These are phyloP conservation scores for Trichoderma sp. DNA, from an alignment of 2,329 filamentous ascomycete genomes.

Conservation along the genomic window DNA sequence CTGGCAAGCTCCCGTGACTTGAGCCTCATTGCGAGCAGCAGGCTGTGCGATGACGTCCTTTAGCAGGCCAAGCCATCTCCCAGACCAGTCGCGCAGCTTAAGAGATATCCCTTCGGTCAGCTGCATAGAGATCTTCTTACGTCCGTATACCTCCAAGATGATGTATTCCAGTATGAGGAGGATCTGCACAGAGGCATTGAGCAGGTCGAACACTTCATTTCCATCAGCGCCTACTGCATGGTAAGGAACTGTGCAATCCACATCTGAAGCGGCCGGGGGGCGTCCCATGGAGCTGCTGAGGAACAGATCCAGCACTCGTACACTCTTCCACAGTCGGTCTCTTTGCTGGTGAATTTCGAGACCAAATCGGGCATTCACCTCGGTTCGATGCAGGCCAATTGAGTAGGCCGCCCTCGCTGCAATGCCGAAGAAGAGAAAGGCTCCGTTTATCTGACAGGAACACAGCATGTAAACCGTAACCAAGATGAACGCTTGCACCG, in stretches of 20 bases:
- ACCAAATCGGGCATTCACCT: slow-evolving; percentile 52
- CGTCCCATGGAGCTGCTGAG: slow-evolving; percentile 53
- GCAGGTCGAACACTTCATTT: slow-evolving; percentile 42
- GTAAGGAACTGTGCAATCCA: slow-evolving; percentile 53
- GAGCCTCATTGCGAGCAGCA: slow-evolving; percentile 26
- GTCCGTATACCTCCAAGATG: slow-evolving; percentile 51
- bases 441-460: slow-evolving; percentile 53
- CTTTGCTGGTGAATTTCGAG: slow-evolving; percentile 41
- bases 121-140: slow-evolving; percentile 50
- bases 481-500: slow-evolving; percentile 49
- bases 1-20: slow-evolving; percentile 48
- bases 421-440: slow-evolving; percentile 53
- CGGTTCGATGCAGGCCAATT: slow-evolving; percentile 51
- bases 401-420: slow-evolving; percentile 52
- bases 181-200: slow-evolving; percentile 53
- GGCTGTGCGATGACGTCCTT: slow-evolving; percentile 36
- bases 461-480: slow-evolving; percentile 54
- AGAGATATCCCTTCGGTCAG: slow-evolving; percentile 53
- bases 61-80: slow-evolving; percentile 45
- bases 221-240: slow-evolving; percentile 34
- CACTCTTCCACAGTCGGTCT: slow-evolving; percentile 53
- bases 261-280: slow-evolving; percentile 51
- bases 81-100: slow-evolving; percentile 51
- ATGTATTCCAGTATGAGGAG: slow-evolving; percentile 50
- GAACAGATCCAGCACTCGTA: slow-evolving; percentile 51